Evolutionary conservation across 768 basidiomycete genomes (phyloP).

Genomic region (Lactarius pseudohatsudake): DNA sequence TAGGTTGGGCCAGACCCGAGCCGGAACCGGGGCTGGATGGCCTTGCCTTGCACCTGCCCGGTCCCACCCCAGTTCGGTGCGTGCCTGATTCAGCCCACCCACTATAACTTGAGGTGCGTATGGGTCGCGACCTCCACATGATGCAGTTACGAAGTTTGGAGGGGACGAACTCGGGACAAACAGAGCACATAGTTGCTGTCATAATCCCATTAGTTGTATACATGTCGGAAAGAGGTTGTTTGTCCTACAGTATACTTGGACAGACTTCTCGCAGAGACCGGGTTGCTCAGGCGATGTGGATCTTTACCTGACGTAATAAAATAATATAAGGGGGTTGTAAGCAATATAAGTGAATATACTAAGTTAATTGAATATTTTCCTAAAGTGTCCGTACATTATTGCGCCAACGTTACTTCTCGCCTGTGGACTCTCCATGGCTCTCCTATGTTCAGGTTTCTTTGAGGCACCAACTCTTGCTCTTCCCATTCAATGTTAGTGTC

Average conservation of each 20-base stretch:
- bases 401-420: background rate
- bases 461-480: background rate
- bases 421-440: background rate
- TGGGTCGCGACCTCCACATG: too few species aligned
- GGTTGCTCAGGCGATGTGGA: too few species aligned
- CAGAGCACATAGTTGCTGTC: too few species aligned
- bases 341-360: slow-evolving; percentile 18
- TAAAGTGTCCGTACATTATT: background rate
- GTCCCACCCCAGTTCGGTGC: background rate
- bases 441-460: background rate
- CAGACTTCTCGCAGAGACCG: too few species aligned
- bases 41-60: background rate
- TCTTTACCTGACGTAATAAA: slow-evolving; percentile 5
- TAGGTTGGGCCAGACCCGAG: background rate
- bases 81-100: background rate
- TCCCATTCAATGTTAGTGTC: background rate
- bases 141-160: too few species aligned
- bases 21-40: background rate
- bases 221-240: too few species aligned
- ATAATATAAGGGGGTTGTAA: slow-evolving; percentile 22
- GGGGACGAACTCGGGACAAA: too few species aligned
- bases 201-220: too few species aligned
- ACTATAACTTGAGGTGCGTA: too few species aligned
- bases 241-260: too few species aligned
- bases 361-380: slow-evolving; percentile 16